phyloP scores from a whole-genome alignment of 495 filamentous ascomycete genomes.

The Saxophila tyrrhenica region DNA sequence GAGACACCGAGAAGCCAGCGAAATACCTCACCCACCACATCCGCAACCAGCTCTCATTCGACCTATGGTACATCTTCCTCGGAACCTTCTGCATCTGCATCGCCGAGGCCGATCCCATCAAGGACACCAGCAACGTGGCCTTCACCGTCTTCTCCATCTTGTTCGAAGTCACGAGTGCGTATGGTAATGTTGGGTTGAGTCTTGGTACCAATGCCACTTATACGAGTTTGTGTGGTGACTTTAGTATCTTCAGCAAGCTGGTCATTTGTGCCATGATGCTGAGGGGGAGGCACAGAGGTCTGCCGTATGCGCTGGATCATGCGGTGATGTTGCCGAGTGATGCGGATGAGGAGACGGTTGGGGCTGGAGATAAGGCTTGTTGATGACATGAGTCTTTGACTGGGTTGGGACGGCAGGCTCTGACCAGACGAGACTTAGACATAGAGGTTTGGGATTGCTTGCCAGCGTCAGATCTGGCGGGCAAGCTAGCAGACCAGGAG shows the following conservation, averaged over 20 bases:
- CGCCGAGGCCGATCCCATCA: conserved; percentile 56
- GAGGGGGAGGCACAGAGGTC: conserved; percentile 79
- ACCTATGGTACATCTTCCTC: conserved; percentile 87
- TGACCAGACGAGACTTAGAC: no score
- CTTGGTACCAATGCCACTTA: conserved; percentile 68
- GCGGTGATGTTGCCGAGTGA: conserved; percentile 79
- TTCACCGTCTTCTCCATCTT: conserved; percentile 76
- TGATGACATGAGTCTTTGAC: no score
- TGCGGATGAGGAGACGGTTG: conserved; percentile 53
- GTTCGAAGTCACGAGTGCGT: conserved; percentile 86
- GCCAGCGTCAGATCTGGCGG: no score
- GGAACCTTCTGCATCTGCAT: conserved; percentile 83
- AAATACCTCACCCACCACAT: conserved; percentile 79
- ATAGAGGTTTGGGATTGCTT: no score
- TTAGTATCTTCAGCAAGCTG: conserved; percentile 71
- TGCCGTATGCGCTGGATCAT: conserved; percentile 84
- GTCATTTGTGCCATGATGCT: conserved; percentile 91
- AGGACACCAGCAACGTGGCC: conserved; percentile 41
- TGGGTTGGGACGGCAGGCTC: no score
- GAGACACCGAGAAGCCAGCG: conserved; percentile 41
- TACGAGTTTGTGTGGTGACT: conserved; percentile 68
- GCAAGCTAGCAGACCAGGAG: no score
- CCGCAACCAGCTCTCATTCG: conserved; percentile 78
- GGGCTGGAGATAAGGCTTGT: conserved; percentile 49
- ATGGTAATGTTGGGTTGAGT: conserved; percentile 86